A percentile compares a stretch with the other conserved stretches of the same genome.
Evolutionary conservation across 1,284 basidiomycete species (phyloP).

Genomic region (Afroboletus lepidellus): DNA sequence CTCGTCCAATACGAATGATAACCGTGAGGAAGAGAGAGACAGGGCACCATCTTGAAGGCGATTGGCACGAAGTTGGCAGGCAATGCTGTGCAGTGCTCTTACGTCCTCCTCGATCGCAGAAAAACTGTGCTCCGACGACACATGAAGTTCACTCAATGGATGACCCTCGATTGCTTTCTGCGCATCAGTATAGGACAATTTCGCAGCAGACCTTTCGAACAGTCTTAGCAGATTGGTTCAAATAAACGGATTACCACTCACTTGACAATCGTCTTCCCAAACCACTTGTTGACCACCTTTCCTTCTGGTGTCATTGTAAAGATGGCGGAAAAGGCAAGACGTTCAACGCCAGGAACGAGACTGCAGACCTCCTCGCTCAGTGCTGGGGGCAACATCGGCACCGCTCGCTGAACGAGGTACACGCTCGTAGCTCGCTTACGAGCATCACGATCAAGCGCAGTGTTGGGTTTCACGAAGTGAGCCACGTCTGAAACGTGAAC

Average conservation of each 20-base stretch:
- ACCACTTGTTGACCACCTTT: constrained; percentile 84
- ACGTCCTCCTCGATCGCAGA: constrained; percentile 77
- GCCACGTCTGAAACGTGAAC: constrained; percentile 97
- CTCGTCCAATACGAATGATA: constrained; percentile 83
- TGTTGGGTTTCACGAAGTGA: constrained; percentile 95
- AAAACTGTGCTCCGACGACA: constrained; percentile 57
- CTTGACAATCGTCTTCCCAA: constrained; percentile 91
- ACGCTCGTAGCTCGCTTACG: constrained; percentile 96
- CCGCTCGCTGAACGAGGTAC: constrained; percentile 91
- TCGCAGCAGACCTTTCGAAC: constrained; percentile 71
- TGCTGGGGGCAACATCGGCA: constrained; percentile 94
- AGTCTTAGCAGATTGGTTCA: constrained; percentile 7
- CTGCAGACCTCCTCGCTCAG: constrained; percentile 93
- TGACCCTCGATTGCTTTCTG: constrained; percentile 82
- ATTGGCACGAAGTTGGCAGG: constrained; percentile 70
- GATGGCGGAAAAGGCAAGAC: constrained; percentile 85
- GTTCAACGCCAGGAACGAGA: constrained; percentile 82
- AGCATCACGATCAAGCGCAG: constrained; percentile 95
- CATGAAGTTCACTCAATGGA: constrained; percentile 49
- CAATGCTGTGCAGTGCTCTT: constrained; percentile 64
- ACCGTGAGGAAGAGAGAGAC: constrained; percentile 66
- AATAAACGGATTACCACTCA: constrained; percentile 36
- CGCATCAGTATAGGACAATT: constrained; percentile 81
- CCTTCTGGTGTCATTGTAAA: constrained; percentile 88
- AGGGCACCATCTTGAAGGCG: constrained; percentile 86